These are phyloP conservation scores for Phytophthora multivora DNA, from an alignment of 352 stramenopile genomes.

Conservation along the genomic window DNA sequence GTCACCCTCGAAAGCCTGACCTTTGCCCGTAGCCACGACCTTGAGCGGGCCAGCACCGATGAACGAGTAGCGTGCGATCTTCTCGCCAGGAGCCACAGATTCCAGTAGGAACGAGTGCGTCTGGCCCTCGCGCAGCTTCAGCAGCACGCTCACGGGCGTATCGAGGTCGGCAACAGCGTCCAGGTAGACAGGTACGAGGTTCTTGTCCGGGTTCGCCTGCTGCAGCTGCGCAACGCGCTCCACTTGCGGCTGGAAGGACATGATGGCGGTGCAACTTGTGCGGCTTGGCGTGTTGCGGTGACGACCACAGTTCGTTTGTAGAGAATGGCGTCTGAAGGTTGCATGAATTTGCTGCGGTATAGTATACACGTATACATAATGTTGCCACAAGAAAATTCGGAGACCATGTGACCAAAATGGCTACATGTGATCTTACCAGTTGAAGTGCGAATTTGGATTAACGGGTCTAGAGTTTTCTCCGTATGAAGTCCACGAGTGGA, in stretches of 20 bases:
- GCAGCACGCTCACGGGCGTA: slow-evolving; percentile 87
- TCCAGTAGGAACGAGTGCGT: slow-evolving; percentile 89
- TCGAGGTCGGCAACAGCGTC: slow-evolving; percentile 87
- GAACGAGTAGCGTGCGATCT: slow-evolving; percentile 90
- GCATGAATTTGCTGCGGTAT: background rate
- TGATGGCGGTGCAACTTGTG: slow-evolving; percentile 12
- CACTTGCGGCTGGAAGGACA: slow-evolving; percentile 64
- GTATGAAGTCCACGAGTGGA: slow-evolving; percentile 1
- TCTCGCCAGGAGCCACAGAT: slow-evolving; percentile 83
- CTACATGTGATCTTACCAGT: slow-evolving; percentile 5
- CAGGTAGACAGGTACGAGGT: slow-evolving; percentile 86
- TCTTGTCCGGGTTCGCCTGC: slow-evolving; percentile 74
- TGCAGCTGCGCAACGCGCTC: slow-evolving; percentile 71
- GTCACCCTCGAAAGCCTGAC: slow-evolving; percentile 64
- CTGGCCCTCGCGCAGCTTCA: slow-evolving; percentile 82
- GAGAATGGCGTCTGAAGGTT: slow-evolving; percentile 9
- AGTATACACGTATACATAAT: slow-evolving; percentile 14
- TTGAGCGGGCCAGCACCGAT: slow-evolving; percentile 86
- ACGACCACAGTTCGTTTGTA: background rate
- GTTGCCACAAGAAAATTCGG: slow-evolving; percentile 20
- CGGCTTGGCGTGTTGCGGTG: background rate
- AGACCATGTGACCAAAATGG: slow-evolving; percentile 9
- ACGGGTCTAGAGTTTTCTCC: background rate
- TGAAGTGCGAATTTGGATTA: background rate
- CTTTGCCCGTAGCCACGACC: slow-evolving; percentile 69